These are phyloP conservation scores for Clitoria ternatea DNA, from an alignment of 306 rosid species.

Conservation along the genomic window DNA sequence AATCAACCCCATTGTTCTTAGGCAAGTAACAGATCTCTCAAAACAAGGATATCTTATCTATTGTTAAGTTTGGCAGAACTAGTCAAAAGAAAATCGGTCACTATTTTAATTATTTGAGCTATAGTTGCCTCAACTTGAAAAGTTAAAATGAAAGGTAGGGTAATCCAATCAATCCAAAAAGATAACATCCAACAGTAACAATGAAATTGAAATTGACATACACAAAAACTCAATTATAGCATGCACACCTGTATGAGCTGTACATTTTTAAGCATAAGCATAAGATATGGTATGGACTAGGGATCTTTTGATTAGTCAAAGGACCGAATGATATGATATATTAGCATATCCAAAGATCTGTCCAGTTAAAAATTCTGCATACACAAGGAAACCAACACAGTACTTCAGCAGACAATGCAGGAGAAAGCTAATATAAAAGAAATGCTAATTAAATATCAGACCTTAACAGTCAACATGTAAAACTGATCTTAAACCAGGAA, in stretches of 20 bases:
- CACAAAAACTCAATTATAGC: conserved; percentile 10
- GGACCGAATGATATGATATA: conserved; percentile 17
- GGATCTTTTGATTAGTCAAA: conserved; percentile 31
- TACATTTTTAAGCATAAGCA: conserved; percentile 24
- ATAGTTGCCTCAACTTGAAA: not conserved
- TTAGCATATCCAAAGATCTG: conserved; percentile 9
- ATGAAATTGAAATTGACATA: not conserved
- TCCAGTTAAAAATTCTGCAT: conserved; percentile 28
- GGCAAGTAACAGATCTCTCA: no score
- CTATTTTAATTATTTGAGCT: not conserved
- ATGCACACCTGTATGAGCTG: conserved; percentile 48
- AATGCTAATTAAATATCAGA: conserved; percentile 16
- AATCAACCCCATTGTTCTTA: no score
- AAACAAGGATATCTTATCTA: no score
- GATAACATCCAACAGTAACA: not conserved
- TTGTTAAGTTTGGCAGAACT: no score
- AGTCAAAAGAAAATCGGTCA: not conserved
- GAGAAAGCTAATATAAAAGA: not conserved
- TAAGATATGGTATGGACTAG: conserved; percentile 9
- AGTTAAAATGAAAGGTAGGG: not conserved
- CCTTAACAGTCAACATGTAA: conserved; percentile 25
- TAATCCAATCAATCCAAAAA: not conserved
- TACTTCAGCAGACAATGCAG: conserved; percentile 20
- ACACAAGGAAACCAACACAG: conserved; percentile 14
- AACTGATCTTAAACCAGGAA: conserved; percentile 66